phyloP scores from a whole-genome alignment of 1,284 basidiomycete species.

The Trametes sp. region DNA sequence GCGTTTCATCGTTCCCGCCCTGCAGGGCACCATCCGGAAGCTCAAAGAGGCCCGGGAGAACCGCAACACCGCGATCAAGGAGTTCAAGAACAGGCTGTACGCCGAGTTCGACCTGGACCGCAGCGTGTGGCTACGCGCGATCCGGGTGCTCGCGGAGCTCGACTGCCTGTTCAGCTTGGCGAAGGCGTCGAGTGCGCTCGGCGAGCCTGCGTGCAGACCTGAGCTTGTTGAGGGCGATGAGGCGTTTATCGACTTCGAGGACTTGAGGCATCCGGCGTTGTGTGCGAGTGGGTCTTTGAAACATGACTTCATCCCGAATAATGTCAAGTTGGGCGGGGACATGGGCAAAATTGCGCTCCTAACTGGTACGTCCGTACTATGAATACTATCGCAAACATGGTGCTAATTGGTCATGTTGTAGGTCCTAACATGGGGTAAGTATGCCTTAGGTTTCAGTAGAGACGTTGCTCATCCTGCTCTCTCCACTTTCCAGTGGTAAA shows the following conservation, averaged over 20 bases:
- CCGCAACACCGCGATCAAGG: slow-evolving; percentile 78
- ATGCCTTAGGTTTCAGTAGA: no score
- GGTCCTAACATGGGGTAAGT: slow-evolving; percentile 92
- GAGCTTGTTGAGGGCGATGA: slow-evolving; percentile 83
- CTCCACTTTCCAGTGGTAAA: slow-evolving; percentile 67
- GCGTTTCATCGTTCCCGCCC: slow-evolving; percentile 81
- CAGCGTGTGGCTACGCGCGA: slow-evolving; percentile 77
- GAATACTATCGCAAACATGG: not conserved
- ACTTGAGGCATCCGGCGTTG: slow-evolving; percentile 89
- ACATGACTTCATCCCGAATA: slow-evolving; percentile 92
- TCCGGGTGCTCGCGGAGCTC: slow-evolving; percentile 85
- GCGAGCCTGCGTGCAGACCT: slow-evolving; percentile 93
- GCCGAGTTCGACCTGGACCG: slow-evolving; percentile 90
- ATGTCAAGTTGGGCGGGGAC: slow-evolving; percentile 86
- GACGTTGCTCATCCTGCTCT: not conserved
- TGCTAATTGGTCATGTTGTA: slow-evolving; percentile 35
- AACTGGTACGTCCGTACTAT: slow-evolving; percentile 70
- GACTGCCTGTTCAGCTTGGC: slow-evolving; percentile 96
- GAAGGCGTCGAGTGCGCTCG: slow-evolving; percentile 88
- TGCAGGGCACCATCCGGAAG: slow-evolving; percentile 74
- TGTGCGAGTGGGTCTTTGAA: slow-evolving; percentile 64
- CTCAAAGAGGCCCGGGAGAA: slow-evolving; percentile 95
- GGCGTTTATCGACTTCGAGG: slow-evolving; percentile 82
- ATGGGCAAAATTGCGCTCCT: slow-evolving; percentile 85
- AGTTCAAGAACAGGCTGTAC: slow-evolving; percentile 84